These are phyloP conservation scores for Comarum palustre DNA, from an alignment of 306 rosid species.

Conservation along the genomic window DNA sequence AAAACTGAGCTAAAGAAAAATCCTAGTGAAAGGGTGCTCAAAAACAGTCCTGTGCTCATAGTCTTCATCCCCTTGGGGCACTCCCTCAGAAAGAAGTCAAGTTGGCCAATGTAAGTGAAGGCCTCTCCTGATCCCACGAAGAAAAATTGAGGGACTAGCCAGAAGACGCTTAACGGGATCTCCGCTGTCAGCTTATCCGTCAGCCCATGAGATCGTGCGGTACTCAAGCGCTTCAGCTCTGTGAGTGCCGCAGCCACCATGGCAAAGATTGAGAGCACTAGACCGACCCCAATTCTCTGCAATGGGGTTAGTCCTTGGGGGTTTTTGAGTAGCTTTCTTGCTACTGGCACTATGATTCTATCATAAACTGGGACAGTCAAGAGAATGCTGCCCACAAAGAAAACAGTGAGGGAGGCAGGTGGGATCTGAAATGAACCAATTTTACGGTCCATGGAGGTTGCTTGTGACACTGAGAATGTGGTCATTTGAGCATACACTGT, in stretches of 20 bases:
- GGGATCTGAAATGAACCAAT: constrained; percentile 73
- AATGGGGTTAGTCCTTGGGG: constrained; percentile 58
- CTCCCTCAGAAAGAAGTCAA: constrained; percentile 74
- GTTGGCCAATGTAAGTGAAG: constrained; percentile 73
- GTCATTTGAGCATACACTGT: constrained; percentile 80
- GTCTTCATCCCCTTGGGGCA: constrained; percentile 94
- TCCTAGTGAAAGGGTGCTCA: constrained; percentile 79
- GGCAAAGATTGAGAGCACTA: constrained; percentile 48
- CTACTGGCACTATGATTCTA: constrained; percentile 42
- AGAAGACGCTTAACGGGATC: constrained; percentile 62
- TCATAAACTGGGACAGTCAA: constrained; percentile 73
- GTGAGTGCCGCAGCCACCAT: constrained; percentile 59
- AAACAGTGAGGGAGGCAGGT: constrained; percentile 64
- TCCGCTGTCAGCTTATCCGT: constrained; percentile 22
- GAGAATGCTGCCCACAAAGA: constrained; percentile 75
- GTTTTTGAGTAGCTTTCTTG: constrained; percentile 41
- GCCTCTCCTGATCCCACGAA: constrained; percentile 85
- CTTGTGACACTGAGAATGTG: constrained; percentile 85
- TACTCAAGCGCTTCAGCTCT: constrained; percentile 50
- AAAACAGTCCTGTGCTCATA: constrained; percentile 80
- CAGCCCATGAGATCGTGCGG: constrained; percentile 38
- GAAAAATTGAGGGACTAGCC: constrained; percentile 78
- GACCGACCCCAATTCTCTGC: constrained; percentile 66
- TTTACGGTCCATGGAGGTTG: constrained; percentile 75
- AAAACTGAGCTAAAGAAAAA: constrained; percentile 67